A percentile compares a stretch with the other conserved stretches of the same genome.
Evolutionary conservation across 116 monocot species (phyloP).

Genomic region (Cymodocea nodosa): DNA sequence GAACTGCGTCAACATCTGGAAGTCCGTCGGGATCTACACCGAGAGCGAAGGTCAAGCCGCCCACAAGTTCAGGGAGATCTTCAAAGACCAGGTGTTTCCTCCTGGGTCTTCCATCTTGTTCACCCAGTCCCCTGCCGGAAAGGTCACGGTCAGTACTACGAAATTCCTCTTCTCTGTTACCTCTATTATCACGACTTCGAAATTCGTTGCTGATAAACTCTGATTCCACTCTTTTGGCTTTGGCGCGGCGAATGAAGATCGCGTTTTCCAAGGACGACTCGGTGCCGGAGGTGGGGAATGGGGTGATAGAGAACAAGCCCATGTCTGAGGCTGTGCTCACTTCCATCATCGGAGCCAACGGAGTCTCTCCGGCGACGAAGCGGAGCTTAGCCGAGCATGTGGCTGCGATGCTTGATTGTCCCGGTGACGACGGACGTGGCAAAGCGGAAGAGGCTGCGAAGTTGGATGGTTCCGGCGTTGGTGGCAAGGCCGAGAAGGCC

Average conservation of each 20-base stretch:
- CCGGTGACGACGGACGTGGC: background rate
- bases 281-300: conserved; percentile 15
- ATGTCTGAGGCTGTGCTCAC: conserved; percentile 51
- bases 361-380: conserved; percentile 66
- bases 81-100: conserved; percentile 44
- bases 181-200: too few species aligned
- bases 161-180: background rate
- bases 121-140: conserved; percentile 46
- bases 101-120: conserved; percentile 82
- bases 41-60: conserved; percentile 50
- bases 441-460: too few species aligned
- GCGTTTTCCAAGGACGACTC: conserved; percentile 52
- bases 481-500: too few species aligned
- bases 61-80: conserved; percentile 43
- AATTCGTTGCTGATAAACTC: background rate
- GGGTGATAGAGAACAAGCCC: conserved; percentile 39
- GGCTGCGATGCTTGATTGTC: conserved; percentile 23
- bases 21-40: conserved; percentile 53
- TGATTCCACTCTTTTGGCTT: background rate
- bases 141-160: conserved; percentile 31
- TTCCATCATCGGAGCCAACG: conserved; percentile 72
- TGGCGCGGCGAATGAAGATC: conserved; percentile 47
- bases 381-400: conserved; percentile 48
- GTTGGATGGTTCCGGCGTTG: too few species aligned
- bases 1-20: conserved; percentile 72